Base-by-base conservation (phyloP, 2,329 filamentous ascomycete species). In the Colletotrichum noveboracense region DNA sequence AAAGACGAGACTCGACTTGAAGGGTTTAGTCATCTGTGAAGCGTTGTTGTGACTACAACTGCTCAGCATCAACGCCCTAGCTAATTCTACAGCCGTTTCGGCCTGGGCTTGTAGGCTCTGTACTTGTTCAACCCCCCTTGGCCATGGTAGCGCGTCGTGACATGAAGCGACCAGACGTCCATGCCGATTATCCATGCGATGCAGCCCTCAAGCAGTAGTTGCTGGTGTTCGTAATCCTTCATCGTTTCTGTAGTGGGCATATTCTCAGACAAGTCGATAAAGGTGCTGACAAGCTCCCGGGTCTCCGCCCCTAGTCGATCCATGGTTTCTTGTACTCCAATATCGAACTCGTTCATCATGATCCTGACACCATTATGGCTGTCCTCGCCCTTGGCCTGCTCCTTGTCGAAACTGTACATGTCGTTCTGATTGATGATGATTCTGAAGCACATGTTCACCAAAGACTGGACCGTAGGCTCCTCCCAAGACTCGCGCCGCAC, bases 21-120 rank as follows among this genome's bases (percentile, higher is more conserved):
- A 2, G 34, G 0, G 14, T 16, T 16, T 38, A 8, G 5, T 0
- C 36, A 38, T 18, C 0, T 43, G n/a, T 7, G n/a, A 5, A 21
- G 43, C n/a, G n/a, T 48, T 0, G 1, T 7, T 7, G 43, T 48
- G 10, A 48, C 43, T 3, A 13, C 10, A 12, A 2, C 12, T 52
- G 6, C n/a, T 3, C 43, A 21, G 1, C 2, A 21, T 13, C 6
- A 13, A 13, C 6, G n/a, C 43, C 38, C 5, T 48, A 6, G 6
- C 38, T 48, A 48, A 6, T n/a, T 7, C 38, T 48, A 6, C 38
- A 48, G 9, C 38, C 9, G 9, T n/a, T 48, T n/a, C 5, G 38
- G 38, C 38, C n/a, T 21, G 6, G 43, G 43, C 18, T 1, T 21
- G n/a, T 52, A 52, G 10, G 10, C n/a, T 52, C 43, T 52, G 43